Evolutionary conservation across 495 filamentous ascomycete genomes (phyloP).

Genomic region (Penicillium dipodomyicola): DNA sequence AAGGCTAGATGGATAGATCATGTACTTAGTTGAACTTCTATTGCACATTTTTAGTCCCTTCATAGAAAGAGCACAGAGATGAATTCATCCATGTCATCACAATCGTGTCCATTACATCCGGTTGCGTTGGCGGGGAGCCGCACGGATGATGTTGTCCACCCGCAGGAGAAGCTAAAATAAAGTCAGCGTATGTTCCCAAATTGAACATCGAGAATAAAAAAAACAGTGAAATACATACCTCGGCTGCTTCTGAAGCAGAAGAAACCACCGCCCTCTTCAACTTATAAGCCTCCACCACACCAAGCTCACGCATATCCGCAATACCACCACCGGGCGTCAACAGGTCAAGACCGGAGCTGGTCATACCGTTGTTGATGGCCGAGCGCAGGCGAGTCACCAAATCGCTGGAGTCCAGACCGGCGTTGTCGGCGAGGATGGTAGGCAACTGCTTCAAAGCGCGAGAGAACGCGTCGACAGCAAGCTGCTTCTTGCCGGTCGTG

Average conservation of each 20-base stretch:
- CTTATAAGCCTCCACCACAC: constrained; percentile 99
- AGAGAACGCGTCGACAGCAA: constrained; percentile 88
- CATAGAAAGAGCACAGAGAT: constrained; percentile 17
- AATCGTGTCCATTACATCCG: constrained; percentile 55
- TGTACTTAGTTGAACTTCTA: constrained; percentile 17
- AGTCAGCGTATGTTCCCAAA: not conserved
- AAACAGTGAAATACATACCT: constrained; percentile 53
- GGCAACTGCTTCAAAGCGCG: constrained; percentile 87
- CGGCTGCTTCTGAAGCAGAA: constrained; percentile 91
- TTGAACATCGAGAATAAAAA: not conserved
- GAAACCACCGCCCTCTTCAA: constrained; percentile 94
- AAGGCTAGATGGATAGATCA: constrained; percentile 5
- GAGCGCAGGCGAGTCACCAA: constrained; percentile 87
- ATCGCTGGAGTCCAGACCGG: constrained; percentile 91
- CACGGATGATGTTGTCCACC: constrained; percentile 84
- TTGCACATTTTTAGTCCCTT: constrained; percentile 16
- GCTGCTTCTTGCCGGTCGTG: constrained; percentile 92
- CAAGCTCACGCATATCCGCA: constrained; percentile 92
- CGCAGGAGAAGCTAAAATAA: constrained; percentile 64
- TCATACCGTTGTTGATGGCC: constrained; percentile 91
- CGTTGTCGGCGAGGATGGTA: constrained; percentile 96
- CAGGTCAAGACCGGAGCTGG: constrained; percentile 85
- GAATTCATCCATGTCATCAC: constrained; percentile 22
- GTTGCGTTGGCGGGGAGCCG: constrained; percentile 71
- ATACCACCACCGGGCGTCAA: constrained; percentile 88